Evolutionary conservation across 805 yeast species (phyloP).

Genomic region (Candida nonsorbophila): DNA sequence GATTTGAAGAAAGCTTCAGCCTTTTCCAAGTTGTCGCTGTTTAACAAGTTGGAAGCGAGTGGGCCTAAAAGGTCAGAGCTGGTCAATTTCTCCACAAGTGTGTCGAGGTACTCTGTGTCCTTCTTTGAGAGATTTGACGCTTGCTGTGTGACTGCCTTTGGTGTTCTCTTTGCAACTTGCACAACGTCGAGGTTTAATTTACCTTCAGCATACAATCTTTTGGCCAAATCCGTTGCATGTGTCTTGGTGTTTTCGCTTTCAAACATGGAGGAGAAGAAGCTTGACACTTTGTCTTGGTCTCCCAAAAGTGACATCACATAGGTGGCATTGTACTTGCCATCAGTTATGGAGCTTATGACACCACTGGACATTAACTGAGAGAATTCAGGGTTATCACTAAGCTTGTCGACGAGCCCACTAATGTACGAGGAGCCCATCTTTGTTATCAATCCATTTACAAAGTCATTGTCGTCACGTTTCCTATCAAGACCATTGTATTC

Average conservation of each 20-base stretch:
- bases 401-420: too few relatives aligned
- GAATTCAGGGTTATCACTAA: too few relatives aligned
- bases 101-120: constrained; percentile 12
- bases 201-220: constrained; percentile 11
- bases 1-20: constrained; percentile 14
- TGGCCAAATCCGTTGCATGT: constrained; percentile 12
- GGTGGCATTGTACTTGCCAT: too few relatives aligned
- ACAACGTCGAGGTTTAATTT: constrained; percentile 4
- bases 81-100: constrained; percentile 15
- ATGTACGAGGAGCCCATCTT: too few relatives aligned
- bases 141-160: constrained; percentile 5
- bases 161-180: constrained; percentile 3
- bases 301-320: too few relatives aligned
- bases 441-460: too few relatives aligned
- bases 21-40: constrained; percentile 12
- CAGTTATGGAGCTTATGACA: too few relatives aligned
- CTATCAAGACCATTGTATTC: too few relatives aligned
- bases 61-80: constrained; percentile 16
- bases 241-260: constrained; percentile 11
- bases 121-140: constrained; percentile 6
- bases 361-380: too few relatives aligned
- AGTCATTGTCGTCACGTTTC: constrained; percentile 5
- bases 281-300: constrained; percentile 9
- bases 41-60: constrained; percentile 17
- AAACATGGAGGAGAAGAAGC: constrained; percentile 12